Conservation (phyloP, 1,284 basidiomycete species). For the Prillingera fragicola region DNA sequence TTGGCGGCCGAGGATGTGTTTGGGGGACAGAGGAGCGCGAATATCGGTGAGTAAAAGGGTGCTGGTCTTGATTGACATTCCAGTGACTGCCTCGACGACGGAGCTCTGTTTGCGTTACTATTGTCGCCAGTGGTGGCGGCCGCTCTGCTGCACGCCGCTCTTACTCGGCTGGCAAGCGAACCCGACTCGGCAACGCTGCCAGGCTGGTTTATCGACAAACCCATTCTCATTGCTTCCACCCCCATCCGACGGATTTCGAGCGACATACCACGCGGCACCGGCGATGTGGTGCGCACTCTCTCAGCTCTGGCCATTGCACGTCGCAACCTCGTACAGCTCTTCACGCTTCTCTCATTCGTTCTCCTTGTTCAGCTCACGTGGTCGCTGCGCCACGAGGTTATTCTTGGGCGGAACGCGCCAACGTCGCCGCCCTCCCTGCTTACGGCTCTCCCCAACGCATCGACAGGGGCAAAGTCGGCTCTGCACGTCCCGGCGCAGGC, state of each 20-base stretch:
- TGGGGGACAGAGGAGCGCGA: slow-evolving; percentile 48
- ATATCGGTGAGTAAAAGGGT: slow-evolving; percentile 34
- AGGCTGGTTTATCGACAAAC: slow-evolving; percentile 71
- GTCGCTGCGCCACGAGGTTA: slow-evolving; percentile 63
- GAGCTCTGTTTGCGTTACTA: slow-evolving; percentile 70
- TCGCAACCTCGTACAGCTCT: slow-evolving; percentile 67
- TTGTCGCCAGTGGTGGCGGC: slow-evolving; percentile 71
- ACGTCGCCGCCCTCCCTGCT: background rate
- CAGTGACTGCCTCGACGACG: slow-evolving; percentile 76
- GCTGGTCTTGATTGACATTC: slow-evolving; percentile 2
- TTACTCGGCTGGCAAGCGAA: slow-evolving; percentile 42
- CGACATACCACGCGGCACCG: slow-evolving; percentile 11
- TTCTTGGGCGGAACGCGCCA: slow-evolving; percentile 4
- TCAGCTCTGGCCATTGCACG: slow-evolving; percentile 66
- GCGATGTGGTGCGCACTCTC: slow-evolving; percentile 52
- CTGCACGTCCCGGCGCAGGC: no score
- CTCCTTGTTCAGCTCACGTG: slow-evolving; percentile 68
- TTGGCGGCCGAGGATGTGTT: slow-evolving; percentile 36
- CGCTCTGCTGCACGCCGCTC: slow-evolving; percentile 55
- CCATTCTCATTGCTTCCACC: slow-evolving; percentile 49
- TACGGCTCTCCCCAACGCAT: no score
- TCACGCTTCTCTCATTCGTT: slow-evolving; percentile 71
- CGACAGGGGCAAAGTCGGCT: no score
- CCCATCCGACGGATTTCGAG: slow-evolving; percentile 39
- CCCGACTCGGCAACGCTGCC: slow-evolving; percentile 50